Evolutionary conservation across 2,329 filamentous ascomycete genomes (phyloP), one percentile per base, ranked within the genome.

Genomic region (Aspergillus puulaauensis): DNA sequence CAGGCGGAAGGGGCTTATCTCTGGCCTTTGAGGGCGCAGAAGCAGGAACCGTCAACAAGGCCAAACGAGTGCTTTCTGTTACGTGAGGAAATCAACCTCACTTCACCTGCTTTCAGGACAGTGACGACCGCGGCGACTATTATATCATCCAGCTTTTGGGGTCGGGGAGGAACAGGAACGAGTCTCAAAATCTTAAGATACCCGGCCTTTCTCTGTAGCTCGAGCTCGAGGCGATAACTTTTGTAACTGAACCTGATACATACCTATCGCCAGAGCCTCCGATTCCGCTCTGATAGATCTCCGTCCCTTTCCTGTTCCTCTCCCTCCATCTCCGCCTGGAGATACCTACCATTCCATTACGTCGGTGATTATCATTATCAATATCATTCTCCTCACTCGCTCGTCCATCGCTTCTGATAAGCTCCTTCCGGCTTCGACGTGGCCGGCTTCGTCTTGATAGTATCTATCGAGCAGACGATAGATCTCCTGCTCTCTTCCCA

Each of bases 1-100:
- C 68, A 73, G 60, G 24, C 44, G 11, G 14, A 5, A 7, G 15
- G 43, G 15, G 33, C 70, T 74, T 74, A 74, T 74, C 71, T 62
- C 53, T 64, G 39, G 37, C 27, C 50, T 52, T 35, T 35, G 19
- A 31, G 14, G 15, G 47, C 47, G 35, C 47, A 23, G 27, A 39
- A 50, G 49, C 49, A 52, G 49, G 46, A 56, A 54, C 54, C 27
- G 17, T n/a, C 14, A 9, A 56, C 33, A 52, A 56, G 54, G 57
- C 48, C 48, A 24, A 9, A 19, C 21, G 14, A 11, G 4, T 19
- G 24, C 3, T 27, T 40, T 67, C 64, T 69, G 65, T 70, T 70
- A 70, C 68, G 68, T 68, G 63, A 66, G 64, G 59, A 49, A 67
- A 68, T 44, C 51, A 68, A 57, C 49, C 52, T 52, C 37, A 41